Evolutionary conservation across 1,284 basidiomycete species (phyloP), one percentile per base, ranked within the genome.

Genomic region (Cryptococcus depauperatus): DNA sequence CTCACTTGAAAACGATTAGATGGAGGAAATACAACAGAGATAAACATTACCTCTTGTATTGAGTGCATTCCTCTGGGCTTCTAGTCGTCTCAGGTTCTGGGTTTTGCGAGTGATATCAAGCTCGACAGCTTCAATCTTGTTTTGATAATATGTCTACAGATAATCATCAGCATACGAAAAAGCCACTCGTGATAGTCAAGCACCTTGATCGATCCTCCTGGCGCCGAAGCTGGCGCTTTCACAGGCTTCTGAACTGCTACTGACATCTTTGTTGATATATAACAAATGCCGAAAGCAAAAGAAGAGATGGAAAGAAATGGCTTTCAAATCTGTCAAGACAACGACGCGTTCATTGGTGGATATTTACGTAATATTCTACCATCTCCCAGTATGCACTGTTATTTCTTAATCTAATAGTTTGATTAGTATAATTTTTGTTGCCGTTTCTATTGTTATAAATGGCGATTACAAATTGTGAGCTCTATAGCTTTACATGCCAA

Each of bases 21-120:
- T 7, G 26, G 2, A 13, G 14, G 3, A n/a, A n/a, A n/a, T 19
- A n/a, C 16, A 18, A 25, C 21, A 6, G 10, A 11, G 33, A 29
- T 13, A 22, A 18, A 19, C 69, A 77, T 54, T 54, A 86, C 91
- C 91, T 76, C 91, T 76, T 16, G 91, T 90, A 70, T 98, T 97
- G 55, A 98, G 74, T 6, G 92, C 85, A 78, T 97, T 97, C 53
- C 92, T 77, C 71, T 97, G 93, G 5, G 93, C 93, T 73, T 97
- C 93, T 57, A 98, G 74, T 54, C 93, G 85, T 38, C 93, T 78
- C 46, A 98, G 71, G 73, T 97, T 97, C 74, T 96, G 92, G 0
- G 92, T 96, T 73, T 92, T 93, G 72, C 89, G 83, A 70, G 93
- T 95, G 60, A 96, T 96, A 37, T 84, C 77, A 37, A 95, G 77